Conservation (phyloP, 331 rosid genomes). For the Rosa hybrid region DNA sequence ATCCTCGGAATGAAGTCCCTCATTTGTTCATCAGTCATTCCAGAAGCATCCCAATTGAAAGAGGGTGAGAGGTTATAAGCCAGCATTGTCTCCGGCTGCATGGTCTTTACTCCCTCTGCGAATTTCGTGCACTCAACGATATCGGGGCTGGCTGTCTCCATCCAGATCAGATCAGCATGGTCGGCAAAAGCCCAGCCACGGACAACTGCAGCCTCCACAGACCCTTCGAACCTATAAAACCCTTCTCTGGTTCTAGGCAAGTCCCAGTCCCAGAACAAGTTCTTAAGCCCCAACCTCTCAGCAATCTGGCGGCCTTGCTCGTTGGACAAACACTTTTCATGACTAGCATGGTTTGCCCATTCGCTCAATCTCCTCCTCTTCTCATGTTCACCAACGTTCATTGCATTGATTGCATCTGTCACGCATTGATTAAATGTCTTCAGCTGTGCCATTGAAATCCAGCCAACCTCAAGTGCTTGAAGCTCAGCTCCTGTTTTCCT, state of each 20-base stretch:
- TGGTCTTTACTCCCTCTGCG: constrained; percentile 62
- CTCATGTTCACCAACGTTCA: constrained; percentile 53
- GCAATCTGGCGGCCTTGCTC: constrained; percentile 71
- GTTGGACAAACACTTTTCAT: constrained; percentile 60
- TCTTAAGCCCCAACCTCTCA: constrained; percentile 57
- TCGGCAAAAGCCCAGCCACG: constrained; percentile 84
- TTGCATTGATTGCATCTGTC: constrained; percentile 56
- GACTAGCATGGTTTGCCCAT: constrained; percentile 55
- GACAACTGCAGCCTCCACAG: constrained; percentile 72
- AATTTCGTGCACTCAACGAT: constrained; percentile 72
- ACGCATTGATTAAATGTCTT: constrained; percentile 83
- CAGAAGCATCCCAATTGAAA: constrained; percentile 98
- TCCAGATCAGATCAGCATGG: constrained; percentile 86
- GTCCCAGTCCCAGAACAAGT: constrained; percentile 94
- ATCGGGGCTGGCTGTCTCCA: constrained; percentile 81
- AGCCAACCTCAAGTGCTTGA: constrained; percentile 71
- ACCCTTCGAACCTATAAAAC: constrained; percentile 82
- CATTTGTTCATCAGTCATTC: constrained; percentile 77
- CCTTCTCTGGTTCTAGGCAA: constrained; percentile 96
- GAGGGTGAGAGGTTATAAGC: constrained; percentile 95
- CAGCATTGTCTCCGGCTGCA: constrained; percentile 64
- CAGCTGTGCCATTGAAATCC: constrained; percentile 64
- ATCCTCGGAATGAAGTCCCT: constrained; percentile 79
- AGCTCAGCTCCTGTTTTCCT: constrained; percentile 79
- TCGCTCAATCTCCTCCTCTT: constrained; percentile 58